Percentiles rank a stretch among this genome's conserved stretches.
These are phyloP conservation scores for Rhodotorula sp. DNA, from an alignment of 1,284 basidiomycete species.

Conservation along the genomic window DNA sequence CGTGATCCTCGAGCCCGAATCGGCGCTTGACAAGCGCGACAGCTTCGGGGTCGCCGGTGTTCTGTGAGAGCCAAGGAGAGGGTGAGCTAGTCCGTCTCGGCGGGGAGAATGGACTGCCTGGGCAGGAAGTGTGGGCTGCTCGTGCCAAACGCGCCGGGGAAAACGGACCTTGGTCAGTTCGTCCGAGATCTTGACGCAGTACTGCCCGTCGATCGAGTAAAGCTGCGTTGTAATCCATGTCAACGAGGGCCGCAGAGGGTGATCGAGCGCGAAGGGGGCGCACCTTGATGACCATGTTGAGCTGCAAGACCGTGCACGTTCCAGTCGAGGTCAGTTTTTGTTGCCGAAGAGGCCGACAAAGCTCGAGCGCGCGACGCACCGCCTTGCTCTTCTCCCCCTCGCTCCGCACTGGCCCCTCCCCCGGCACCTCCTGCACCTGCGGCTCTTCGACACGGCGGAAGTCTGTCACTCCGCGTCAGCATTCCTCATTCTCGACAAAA, in stretches of 20 bases:
- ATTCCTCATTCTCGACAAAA: no score
- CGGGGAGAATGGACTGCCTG: no score
- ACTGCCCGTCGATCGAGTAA: conserved; percentile 66
- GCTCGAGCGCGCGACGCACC: neutral
- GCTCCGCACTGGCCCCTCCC: conserved; percentile 16
- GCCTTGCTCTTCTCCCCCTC: conserved; percentile 29
- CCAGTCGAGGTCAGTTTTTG: conserved; percentile 46
- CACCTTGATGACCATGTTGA: conserved; percentile 68
- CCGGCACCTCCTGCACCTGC: conserved; percentile 16
- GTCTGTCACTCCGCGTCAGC: conserved; percentile 8
- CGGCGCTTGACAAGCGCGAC: conserved; percentile 49
- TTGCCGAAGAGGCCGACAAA: no score
- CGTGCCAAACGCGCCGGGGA: no score
- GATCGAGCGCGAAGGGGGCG: neutral
- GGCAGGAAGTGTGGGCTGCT: no score
- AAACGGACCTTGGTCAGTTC: conserved; percentile 75
- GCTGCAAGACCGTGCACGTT: conserved; percentile 14
- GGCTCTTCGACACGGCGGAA: conserved; percentile 29
- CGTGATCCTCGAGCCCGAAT: conserved; percentile 40
- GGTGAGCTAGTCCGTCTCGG: no score
- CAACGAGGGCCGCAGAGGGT: neutral
- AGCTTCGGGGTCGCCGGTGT: conserved; percentile 50
- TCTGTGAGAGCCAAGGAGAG: conserved; percentile 39
- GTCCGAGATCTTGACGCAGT: conserved; percentile 90
- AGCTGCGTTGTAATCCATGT: conserved; percentile 60